A percentile compares a stretch with the other conserved stretches of the same genome.
These are phyloP conservation scores for Taiozyma onychis DNA, from an alignment of 1,139 yeast species.

Conservation along the genomic window DNA sequence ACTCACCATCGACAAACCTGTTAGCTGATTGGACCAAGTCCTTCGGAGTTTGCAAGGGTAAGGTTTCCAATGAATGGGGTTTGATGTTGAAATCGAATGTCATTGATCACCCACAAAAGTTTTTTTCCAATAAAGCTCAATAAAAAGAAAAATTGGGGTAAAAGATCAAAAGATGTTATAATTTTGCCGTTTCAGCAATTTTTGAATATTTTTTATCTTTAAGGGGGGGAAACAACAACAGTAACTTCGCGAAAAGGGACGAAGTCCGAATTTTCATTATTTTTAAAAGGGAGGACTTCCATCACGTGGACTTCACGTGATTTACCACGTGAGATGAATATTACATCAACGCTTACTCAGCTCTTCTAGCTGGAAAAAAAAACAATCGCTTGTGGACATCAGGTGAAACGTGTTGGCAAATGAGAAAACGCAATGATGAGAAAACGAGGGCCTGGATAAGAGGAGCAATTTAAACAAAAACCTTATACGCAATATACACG, in stretches of 20 bases:
- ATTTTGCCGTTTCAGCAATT: neutral
- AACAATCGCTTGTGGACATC: too few relatives aligned
- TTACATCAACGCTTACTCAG: too few relatives aligned
- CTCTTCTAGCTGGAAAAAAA: too few relatives aligned
- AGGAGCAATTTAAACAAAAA: too few relatives aligned
- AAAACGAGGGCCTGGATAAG: too few relatives aligned
- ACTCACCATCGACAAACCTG: slow-evolving; percentile 21
- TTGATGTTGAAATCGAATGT: slow-evolving; percentile 13
- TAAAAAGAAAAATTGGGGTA: neutral
- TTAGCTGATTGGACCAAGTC: slow-evolving; percentile 24
- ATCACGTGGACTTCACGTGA: too few relatives aligned
- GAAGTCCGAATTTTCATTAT: neutral
- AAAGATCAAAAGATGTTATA: neutral
- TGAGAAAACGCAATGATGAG: too few relatives aligned
- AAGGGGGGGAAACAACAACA: neutral
- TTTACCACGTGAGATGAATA: too few relatives aligned
- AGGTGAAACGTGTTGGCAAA: too few relatives aligned
- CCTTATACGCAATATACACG: too few relatives aligned
- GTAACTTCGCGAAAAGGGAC: neutral
- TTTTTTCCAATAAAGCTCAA: neutral
- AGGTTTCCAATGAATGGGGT: slow-evolving; percentile 12
- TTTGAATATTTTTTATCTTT: too few relatives aligned
- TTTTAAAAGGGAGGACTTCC: too few relatives aligned
- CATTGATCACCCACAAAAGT: slow-evolving; percentile 6
- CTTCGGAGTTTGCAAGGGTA: slow-evolving; percentile 19